Evolutionary conservation across 768 basidiomycete species (phyloP), one percentile per base, ranked within the genome.

Genomic region (Boletus tylopilopsis): DNA sequence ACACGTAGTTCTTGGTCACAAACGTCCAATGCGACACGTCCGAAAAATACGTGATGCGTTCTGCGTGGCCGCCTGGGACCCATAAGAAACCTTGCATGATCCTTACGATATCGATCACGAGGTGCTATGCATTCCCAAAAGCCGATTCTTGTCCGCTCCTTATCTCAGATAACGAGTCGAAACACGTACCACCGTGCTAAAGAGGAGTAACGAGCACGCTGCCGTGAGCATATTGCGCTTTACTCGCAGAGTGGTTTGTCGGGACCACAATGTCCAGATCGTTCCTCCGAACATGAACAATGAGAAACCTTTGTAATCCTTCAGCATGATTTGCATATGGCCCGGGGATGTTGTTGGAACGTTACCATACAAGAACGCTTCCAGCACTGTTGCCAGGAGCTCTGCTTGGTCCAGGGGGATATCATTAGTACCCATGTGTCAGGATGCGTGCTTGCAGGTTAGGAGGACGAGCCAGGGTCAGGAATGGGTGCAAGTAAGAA

Each of bases 251-350:
- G 45, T 45, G 8, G 45, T 30, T 9, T 29, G 53, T 18, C 45
- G 45, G 22, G 38, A 43, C 6, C 50, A 29, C n/a, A 70, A 30
- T 1, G 50, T 57, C 56, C 62, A 65, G 11, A 71, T 36, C 1
- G 68, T 66, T 3, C 55, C 59, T 7, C 59, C 57, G 50, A 68
- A 71, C 70, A 71, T 70, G 33, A 71, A 45, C 23, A 69, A 27
- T 5, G 69, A 71, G 47, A 71, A 68, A 0, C 70, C 70, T 71
- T n/a, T n/a, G n/a, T n/a, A 13, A 1, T 0, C 13, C 13, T 40
- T 3, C 0, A 34, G n/a, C 29, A 12, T 3, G 6, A 4, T 51
- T n/a, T 55, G 32, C 2, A 34, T 21, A 22, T 2, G 25, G 3
- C 24, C 0, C 29, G 18, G 11, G 19, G 36, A 23, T 18, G 7